Evolutionary conservation across 148 eudicot genomes (phyloP).

Genomic region (Spergularia marina): DNA sequence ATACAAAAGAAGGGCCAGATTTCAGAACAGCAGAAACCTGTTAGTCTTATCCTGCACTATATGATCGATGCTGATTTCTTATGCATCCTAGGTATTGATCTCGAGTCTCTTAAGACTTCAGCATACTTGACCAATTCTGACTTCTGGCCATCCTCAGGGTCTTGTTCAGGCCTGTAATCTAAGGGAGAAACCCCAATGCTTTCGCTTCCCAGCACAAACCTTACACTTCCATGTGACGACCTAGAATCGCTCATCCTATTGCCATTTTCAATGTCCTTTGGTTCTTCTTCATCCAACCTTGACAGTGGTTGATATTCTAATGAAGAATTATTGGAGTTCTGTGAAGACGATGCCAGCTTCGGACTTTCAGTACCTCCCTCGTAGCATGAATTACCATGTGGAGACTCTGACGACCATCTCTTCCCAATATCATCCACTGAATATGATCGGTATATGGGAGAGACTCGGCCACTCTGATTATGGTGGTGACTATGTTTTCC

Average conservation of each 20-base stretch:
- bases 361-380: constrained; percentile 22
- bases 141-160: constrained; percentile 26
- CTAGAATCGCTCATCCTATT: constrained; percentile 15
- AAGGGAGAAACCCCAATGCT: constrained; percentile 19
- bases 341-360: constrained; percentile 34
- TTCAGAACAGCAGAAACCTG: background rate
- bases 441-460: constrained; percentile 28
- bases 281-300: constrained; percentile 29
- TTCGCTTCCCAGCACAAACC: constrained; percentile 25
- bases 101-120: constrained; percentile 52
- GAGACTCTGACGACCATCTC: constrained; percentile 26
- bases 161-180: constrained; percentile 24
- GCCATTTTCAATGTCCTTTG: constrained; percentile 21
- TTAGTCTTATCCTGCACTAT: constrained; percentile 18
- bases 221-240: constrained; percentile 17
- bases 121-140: constrained; percentile 65
- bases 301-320: constrained; percentile 35
- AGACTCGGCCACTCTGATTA: constrained; percentile 25
- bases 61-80: constrained; percentile 40
- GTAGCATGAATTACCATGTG: constrained; percentile 11
- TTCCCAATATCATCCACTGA: constrained; percentile 36
- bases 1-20: constrained; percentile 2
- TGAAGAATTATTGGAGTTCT: constrained; percentile 41
- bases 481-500: constrained; percentile 37
- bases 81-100: constrained; percentile 23